phyloP scores from a whole-genome alignment of 805 yeast genomes.

The Ogataea wickerhamii region DNA sequence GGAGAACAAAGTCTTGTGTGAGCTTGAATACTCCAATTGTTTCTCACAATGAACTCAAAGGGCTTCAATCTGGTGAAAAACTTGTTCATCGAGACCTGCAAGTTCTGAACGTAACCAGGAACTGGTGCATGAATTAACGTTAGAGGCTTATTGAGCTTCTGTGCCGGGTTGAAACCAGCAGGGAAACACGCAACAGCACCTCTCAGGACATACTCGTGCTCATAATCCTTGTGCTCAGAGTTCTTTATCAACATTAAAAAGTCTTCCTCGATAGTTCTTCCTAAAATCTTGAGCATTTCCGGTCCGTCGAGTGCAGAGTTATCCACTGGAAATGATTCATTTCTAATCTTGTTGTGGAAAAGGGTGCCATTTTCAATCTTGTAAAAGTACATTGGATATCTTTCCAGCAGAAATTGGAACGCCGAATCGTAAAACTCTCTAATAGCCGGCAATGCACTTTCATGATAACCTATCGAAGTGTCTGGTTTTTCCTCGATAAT shows the following conservation, averaged over 20 bases:
- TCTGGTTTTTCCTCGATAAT: conserved; percentile 32
- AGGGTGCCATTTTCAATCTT: conserved; percentile 15
- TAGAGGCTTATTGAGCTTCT: conserved; percentile 49
- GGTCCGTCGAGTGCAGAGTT: conserved; percentile 7
- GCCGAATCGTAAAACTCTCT: conserved; percentile 45
- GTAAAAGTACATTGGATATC: conserved; percentile 54
- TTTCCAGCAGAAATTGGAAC: conserved; percentile 34
- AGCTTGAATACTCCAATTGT: conserved; percentile 69
- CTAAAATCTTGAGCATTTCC: conserved; percentile 19
- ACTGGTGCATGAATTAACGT: conserved; percentile 68
- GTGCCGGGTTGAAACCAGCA: conserved; percentile 66
- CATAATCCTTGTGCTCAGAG: conserved; percentile 33
- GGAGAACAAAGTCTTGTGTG: conserved; percentile 50
- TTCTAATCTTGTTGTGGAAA: conserved; percentile 39
- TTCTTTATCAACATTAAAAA: conserved; percentile 48
- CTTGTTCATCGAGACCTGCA: conserved; percentile 61
- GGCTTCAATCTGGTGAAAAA: conserved; percentile 57
- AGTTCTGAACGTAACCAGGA: conserved; percentile 56
- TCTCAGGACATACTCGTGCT: conserved; percentile 55
- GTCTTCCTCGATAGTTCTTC: conserved; percentile 55
- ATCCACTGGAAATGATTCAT: conserved; percentile 36
- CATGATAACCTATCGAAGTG: conserved; percentile 34
- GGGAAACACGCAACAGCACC: conserved; percentile 63
- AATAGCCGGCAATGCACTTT: conserved; percentile 35
- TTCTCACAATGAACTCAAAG: conserved; percentile 55